Evolutionary conservation across 306 rosid species (phyloP).

Genomic region (Luffa acutangula): DNA sequence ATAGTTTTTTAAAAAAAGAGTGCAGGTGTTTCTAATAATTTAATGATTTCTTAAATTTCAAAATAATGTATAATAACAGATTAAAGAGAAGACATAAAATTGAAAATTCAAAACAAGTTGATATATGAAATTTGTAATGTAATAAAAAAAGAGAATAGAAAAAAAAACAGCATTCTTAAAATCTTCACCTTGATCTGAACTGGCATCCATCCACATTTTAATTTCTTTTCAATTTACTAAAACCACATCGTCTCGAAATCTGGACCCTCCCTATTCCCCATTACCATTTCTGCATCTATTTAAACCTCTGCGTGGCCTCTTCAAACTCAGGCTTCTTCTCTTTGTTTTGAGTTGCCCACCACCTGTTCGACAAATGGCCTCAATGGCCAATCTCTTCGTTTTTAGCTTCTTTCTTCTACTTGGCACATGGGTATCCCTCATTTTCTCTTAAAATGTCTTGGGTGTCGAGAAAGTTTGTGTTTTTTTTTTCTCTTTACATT

Average conservation of each 20-base stretch:
- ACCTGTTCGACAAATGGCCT: constrained; percentile 8
- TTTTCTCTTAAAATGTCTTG: not conserved
- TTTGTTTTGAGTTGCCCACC: not conserved
- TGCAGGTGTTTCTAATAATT: too few species aligned
- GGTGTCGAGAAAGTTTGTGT: not conserved
- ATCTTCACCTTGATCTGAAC: not conserved
- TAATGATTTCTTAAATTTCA: too few species aligned
- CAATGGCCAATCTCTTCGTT: not conserved
- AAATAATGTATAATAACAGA: too few species aligned
- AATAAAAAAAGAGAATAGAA: too few species aligned
- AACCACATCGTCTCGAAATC: not conserved
- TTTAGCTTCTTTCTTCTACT: not conserved
- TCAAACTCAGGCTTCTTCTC: not conserved
- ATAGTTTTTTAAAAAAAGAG: too few species aligned
- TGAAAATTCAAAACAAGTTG: too few species aligned
- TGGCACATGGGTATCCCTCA: constrained; percentile 3
- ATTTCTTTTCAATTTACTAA: not conserved
- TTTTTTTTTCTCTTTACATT: not conserved
- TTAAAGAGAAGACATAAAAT: too few species aligned
- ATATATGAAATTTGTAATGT: too few species aligned
- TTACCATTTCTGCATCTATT: not conserved
- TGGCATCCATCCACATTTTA: constrained; percentile 8
- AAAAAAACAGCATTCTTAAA: not conserved
- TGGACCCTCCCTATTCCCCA: not conserved
- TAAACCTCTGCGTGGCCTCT: not conserved